phyloP scores from a whole-genome alignment of 2,329 filamentous ascomycete species.

The Penicillium sp. region DNA sequence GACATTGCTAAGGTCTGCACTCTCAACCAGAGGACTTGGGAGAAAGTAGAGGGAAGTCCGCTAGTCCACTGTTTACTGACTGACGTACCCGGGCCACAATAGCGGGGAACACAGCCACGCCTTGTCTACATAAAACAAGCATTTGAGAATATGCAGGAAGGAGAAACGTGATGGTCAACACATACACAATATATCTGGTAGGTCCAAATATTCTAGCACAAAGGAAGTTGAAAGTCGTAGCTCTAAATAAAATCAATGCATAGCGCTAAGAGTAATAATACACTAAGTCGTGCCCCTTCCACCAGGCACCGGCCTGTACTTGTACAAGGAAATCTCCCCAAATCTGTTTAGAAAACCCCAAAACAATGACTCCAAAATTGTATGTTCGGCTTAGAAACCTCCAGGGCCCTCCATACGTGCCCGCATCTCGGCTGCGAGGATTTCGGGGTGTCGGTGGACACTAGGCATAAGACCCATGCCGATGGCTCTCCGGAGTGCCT shows the following conservation, averaged over 20 bases:
- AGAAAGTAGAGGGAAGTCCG: neutral
- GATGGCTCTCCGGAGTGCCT: slow-evolving; percentile 83
- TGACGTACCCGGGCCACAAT: slow-evolving; percentile 20
- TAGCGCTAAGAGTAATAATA: slow-evolving; percentile 26
- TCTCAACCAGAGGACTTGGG: slow-evolving; percentile 7
- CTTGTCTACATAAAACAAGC: neutral
- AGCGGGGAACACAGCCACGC: slow-evolving; percentile 13
- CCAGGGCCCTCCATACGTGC: slow-evolving; percentile 25
- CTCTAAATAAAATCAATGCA: slow-evolving; percentile 10
- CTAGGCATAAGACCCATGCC: slow-evolving; percentile 90
- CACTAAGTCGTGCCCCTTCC: slow-evolving; percentile 12
- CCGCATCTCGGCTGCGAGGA: slow-evolving; percentile 53
- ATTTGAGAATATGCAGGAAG: neutral
- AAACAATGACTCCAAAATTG: slow-evolving; percentile 11
- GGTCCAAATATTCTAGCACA: neutral
- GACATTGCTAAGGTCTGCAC: slow-evolving; percentile 37
- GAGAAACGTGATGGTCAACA: neutral
- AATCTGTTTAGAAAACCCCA: neutral
- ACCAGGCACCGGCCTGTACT: slow-evolving; percentile 11
- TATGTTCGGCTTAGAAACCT: slow-evolving; percentile 7
- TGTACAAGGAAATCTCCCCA: slow-evolving; percentile 17
- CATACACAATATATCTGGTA: neutral
- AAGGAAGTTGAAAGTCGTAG: neutral
- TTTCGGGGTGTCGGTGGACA: slow-evolving; percentile 82
- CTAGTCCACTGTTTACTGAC: slow-evolving; percentile 19